phyloP scores from a whole-genome alignment of 306 rosid species.

The Astragalus membranaceus region DNA sequence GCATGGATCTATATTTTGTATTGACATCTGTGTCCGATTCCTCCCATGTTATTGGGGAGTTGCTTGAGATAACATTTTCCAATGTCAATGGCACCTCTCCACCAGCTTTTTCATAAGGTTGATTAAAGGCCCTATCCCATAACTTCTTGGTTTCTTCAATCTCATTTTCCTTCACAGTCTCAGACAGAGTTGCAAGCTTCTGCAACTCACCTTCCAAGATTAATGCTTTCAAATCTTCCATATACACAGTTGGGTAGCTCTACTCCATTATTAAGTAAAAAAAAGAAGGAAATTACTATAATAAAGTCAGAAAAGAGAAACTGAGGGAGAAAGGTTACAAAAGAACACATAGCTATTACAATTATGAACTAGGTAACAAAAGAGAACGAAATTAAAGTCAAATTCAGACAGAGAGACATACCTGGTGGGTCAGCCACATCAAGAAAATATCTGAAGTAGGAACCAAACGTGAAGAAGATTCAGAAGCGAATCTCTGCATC shows the following conservation, averaged over 20 bases:
- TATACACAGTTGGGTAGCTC: slow-evolving; percentile 85
- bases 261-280: slow-evolving; percentile 33
- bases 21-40: slow-evolving; percentile 64
- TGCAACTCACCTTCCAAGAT: slow-evolving; percentile 48
- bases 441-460: slow-evolving; percentile 76
- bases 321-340: neutral
- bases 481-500: slow-evolving; percentile 43
- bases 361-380: neutral
- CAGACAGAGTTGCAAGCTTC: slow-evolving; percentile 50
- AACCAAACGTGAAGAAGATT: slow-evolving; percentile 45
- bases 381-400: neutral
- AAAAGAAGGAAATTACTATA: neutral
- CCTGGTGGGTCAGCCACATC: slow-evolving; percentile 93
- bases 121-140: slow-evolving; percentile 76
- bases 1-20: slow-evolving; percentile 67
- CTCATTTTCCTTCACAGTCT: slow-evolving; percentile 41
- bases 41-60: slow-evolving; percentile 54
- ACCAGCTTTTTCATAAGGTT: slow-evolving; percentile 90
- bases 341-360: neutral
- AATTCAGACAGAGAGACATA: slow-evolving; percentile 12
- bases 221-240: slow-evolving; percentile 62
- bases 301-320: neutral
- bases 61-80: slow-evolving; percentile 19
- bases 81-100: slow-evolving; percentile 42
- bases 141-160: slow-evolving; percentile 60